Evolutionary conservation across 2,329 filamentous ascomycete species (phyloP).

Genomic region (Penicillium sp.): DNA sequence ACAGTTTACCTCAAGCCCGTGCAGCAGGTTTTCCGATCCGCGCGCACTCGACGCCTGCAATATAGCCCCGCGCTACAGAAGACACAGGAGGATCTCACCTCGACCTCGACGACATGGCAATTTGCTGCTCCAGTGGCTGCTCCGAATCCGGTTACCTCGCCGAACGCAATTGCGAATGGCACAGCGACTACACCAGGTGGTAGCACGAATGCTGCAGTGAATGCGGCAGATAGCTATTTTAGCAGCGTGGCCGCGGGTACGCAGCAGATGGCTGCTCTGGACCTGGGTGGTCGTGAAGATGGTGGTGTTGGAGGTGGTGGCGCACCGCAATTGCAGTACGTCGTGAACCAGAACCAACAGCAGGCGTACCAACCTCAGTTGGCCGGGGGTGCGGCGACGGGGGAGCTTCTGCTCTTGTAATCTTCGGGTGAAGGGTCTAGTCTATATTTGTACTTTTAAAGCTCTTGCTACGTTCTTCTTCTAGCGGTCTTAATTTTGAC

Average conservation of each 20-base stretch:
- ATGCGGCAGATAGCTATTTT: conserved; percentile 89
- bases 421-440: conserved; percentile 8
- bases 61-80: conserved; percentile 87
- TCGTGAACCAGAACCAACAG: conserved; percentile 83
- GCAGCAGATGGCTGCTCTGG: conserved; percentile 75
- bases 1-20: conserved; percentile 98
- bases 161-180: conserved; percentile 38
- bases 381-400: conserved; percentile 67
- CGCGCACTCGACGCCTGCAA: conserved; percentile 76
- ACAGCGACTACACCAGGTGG: conserved; percentile 40
- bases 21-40: conserved; percentile 92
- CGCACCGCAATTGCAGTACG: conserved; percentile 57
- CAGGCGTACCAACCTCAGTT: conserved; percentile 73
- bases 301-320: conserved; percentile 68
- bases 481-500: conserved; percentile 2
- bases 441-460: conserved; percentile 14
- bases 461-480: neutral
- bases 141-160: conserved; percentile 32
- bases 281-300: conserved; percentile 66
- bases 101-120: conserved; percentile 35
- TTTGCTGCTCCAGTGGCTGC: conserved; percentile 43
- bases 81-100: conserved; percentile 54
- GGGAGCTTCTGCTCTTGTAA: conserved; percentile 72
- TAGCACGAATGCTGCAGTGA: conserved; percentile 73
- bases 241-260: conserved; percentile 66